Base-by-base conservation (phyloP, 1,139 yeast genomes). In the Kluyveromyces sp. region DNA sequence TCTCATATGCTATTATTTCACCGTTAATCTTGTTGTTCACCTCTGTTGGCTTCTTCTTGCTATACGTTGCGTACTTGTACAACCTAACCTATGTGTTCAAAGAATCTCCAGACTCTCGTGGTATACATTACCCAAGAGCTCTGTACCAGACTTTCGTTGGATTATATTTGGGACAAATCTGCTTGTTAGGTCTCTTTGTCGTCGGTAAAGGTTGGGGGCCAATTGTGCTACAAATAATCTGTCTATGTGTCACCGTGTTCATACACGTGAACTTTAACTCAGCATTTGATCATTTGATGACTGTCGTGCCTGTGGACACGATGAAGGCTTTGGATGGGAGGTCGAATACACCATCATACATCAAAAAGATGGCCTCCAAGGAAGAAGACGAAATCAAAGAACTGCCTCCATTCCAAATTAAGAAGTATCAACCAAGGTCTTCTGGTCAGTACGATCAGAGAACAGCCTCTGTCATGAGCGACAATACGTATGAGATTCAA, bases 151-250 rank as follows among this genome's bases (percentile, higher is more conserved):
- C 92, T 0, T 79, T 92, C 59, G 81, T 84, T 34, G 97, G 97
- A 46, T 66, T 92, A 38, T 92, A 92, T 63, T 65, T 92, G 52
- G 94, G 94, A 17, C 92, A 92, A 65, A 65, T 88, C 28, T 86
- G 95, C 68, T 60, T 92, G 58, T 67, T 89, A 51, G 96, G 94
- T 45, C 70, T 92, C 50, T 87, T 88, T 61, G 86, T 80, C 22
- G 87, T 88, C 57, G 94, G 95, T 51, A 86, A 87, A 71, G 85
- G 94, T 46, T 89, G 96, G 96, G 96, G 95, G 33, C 94, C 95
- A 39, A 75, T 89, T 51, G 89, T 77, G 13, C 67, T 92, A 43
- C 87, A 84, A 64, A 82, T 77, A 7, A 72, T 86, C 46, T 69
- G 80, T 44, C 57, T 87, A 13, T 77, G 70, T 13, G 70, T 74